A percentile compares a stretch with the other conserved stretches of the same genome.
These are phyloP conservation scores for Debaryomyces nepalensis DNA, from an alignment of 1,139 yeast species.

Conservation along the genomic window DNA sequence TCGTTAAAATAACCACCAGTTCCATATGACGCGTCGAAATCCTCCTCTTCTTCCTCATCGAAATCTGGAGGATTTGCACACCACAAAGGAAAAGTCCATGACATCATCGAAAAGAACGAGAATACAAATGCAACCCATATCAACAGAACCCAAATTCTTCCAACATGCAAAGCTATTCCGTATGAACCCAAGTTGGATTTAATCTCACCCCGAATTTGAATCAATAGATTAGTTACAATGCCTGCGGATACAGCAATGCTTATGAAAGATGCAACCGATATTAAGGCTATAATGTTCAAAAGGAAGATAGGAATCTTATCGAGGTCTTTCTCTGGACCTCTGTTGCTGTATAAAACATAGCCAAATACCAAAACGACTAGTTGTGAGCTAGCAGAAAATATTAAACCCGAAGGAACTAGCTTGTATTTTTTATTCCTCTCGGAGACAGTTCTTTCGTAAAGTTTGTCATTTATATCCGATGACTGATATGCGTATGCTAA, in stretches of 20 bases:
- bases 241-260: constrained; percentile 34
- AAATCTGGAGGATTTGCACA: constrained; percentile 45
- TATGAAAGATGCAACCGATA: constrained; percentile 40
- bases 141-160: constrained; percentile 46
- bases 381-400: constrained; percentile 31
- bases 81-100: constrained; percentile 50
- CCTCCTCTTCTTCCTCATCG: constrained; percentile 27
- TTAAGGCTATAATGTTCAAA: constrained; percentile 35
- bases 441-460: constrained; percentile 25
- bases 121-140: constrained; percentile 40
- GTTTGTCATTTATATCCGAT: constrained; percentile 22
- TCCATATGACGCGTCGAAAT: constrained; percentile 10
- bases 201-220: constrained; percentile 33
- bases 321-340: constrained; percentile 38
- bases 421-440: constrained; percentile 24
- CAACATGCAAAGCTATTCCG: constrained; percentile 49
- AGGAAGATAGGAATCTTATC: constrained; percentile 31
- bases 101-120: constrained; percentile 29
- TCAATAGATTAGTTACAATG: constrained; percentile 31
- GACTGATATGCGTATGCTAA: constrained; percentile 51
- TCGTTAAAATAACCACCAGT: constrained; percentile 7
- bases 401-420: constrained; percentile 30
- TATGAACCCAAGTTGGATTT: constrained; percentile 40
- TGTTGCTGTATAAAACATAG: constrained; percentile 38
- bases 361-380: constrained; percentile 33